phyloP scores from a whole-genome alignment of 2,329 filamentous ascomycete genomes.

The Penicillium crustosum region DNA sequence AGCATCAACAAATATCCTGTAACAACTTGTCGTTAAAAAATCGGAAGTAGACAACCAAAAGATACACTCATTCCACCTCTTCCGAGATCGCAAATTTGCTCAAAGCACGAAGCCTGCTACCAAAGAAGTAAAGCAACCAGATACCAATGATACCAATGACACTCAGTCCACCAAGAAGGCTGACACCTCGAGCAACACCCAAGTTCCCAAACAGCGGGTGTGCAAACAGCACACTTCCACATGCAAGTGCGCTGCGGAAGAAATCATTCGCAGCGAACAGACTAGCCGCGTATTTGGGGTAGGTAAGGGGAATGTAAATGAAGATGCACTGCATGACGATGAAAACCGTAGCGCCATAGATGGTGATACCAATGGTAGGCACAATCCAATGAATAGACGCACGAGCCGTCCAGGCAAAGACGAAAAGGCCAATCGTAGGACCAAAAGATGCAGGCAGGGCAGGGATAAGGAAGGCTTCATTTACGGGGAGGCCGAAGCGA shows the following conservation, averaged over 20 bases:
- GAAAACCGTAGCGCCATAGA: constrained; percentile 42
- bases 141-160: constrained; percentile 38
- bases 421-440: constrained; percentile 60
- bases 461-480: constrained; percentile 56
- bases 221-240: constrained; percentile 34
- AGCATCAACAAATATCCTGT: not conserved
- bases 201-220: constrained; percentile 36
- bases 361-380: constrained; percentile 41
- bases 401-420: constrained; percentile 42
- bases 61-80: not conserved
- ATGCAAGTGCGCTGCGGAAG: constrained; percentile 27
- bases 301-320: constrained; percentile 39
- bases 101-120: constrained; percentile 31
- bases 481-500: constrained; percentile 51
- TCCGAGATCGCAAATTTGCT: constrained; percentile 33
- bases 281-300: constrained; percentile 36
- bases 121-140: constrained; percentile 34
- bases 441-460: constrained; percentile 55
- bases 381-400: constrained; percentile 39
- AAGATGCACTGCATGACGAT: constrained; percentile 46
- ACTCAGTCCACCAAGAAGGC: constrained; percentile 40
- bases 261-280: constrained; percentile 42
- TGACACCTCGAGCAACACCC: constrained; percentile 34
- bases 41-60: not conserved
- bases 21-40: not conserved